These are phyloP conservation scores for Asterophora lycoperdoides DNA, from an alignment of 768 basidiomycete genomes.

Conservation along the genomic window DNA sequence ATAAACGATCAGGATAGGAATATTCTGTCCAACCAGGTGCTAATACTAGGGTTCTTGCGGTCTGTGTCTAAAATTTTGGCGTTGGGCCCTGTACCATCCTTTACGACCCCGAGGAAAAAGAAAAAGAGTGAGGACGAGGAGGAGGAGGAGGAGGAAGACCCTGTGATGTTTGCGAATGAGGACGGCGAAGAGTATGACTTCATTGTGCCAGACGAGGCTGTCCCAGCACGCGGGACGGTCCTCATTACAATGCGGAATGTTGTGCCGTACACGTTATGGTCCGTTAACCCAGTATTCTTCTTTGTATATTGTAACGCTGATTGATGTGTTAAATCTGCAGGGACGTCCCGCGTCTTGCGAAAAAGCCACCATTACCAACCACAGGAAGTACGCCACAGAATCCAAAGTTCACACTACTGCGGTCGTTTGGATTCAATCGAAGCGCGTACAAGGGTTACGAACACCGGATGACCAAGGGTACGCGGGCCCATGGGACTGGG, in stretches of 20 bases:
- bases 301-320: neutral
- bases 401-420: constrained; percentile 63
- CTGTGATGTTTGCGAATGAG: constrained; percentile 18
- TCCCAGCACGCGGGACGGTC: constrained; percentile 58
- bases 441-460: constrained; percentile 77
- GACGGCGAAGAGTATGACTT: constrained; percentile 25
- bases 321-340: constrained; percentile 31
- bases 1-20: constrained; percentile 94
- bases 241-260: constrained; percentile 86
- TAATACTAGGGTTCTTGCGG: constrained; percentile 78
- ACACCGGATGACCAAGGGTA: constrained; percentile 94
- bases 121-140: constrained; percentile 45
- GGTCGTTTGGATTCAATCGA: constrained; percentile 78
- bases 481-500: constrained; percentile 57
- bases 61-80: constrained; percentile 62
- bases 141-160: constrained; percentile 36
- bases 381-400: constrained; percentile 45
- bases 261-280: constrained; percentile 86
- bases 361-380: constrained; percentile 59
- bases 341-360: constrained; percentile 74
- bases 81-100: constrained; percentile 49
- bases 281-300: constrained; percentile 23
- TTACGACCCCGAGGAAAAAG: constrained; percentile 37
- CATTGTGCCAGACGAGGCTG: constrained; percentile 13
- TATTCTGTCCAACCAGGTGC: constrained; percentile 81